A percentile compares a stretch with the other conserved stretches of the same genome.
Evolutionary conservation across 805 yeast species (phyloP).

Genomic region (Kodamaea sagamina): DNA sequence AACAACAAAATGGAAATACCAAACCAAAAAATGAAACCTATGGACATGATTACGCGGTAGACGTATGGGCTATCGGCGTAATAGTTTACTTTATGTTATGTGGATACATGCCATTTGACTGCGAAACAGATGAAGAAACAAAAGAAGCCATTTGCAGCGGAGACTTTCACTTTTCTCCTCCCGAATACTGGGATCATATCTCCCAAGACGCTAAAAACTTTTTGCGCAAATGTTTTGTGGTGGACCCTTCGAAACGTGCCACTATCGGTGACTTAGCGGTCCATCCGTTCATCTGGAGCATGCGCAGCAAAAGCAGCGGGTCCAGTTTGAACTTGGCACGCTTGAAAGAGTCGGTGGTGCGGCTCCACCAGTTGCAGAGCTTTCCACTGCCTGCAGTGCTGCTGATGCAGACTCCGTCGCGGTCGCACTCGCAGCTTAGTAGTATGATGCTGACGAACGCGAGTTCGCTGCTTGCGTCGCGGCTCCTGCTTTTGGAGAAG

Average conservation of each 20-base stretch:
- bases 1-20: no score
- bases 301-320: background rate
- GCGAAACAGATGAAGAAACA: conserved; percentile 70
- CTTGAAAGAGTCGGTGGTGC: conserved; percentile 10
- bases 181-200: conserved; percentile 54
- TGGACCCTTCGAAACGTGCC: conserved; percentile 48
- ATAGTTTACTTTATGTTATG: conserved; percentile 67
- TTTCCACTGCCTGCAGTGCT: background rate
- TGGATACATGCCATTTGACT: conserved; percentile 78
- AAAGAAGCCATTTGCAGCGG: conserved; percentile 58
- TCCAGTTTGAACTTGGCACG: conserved; percentile 8
- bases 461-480: conserved; percentile 15
- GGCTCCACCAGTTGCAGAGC: background rate
- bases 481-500: conserved; percentile 17
- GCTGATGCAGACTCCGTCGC: background rate
- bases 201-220: conserved; percentile 59
- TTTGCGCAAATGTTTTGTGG: conserved; percentile 51
- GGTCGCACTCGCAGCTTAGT: conserved; percentile 1
- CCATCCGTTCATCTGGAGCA: conserved; percentile 41
- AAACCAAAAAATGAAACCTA: no score
- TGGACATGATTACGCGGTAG: conserved; percentile 64
- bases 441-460: conserved; percentile 11
- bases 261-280: conserved; percentile 45
- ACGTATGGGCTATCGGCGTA: conserved; percentile 78
- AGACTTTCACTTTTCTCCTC: conserved; percentile 66